These are phyloP conservation scores for Colletotrichum melonis DNA, from an alignment of 2,329 filamentous ascomycete genomes.

Conservation along the genomic window DNA sequence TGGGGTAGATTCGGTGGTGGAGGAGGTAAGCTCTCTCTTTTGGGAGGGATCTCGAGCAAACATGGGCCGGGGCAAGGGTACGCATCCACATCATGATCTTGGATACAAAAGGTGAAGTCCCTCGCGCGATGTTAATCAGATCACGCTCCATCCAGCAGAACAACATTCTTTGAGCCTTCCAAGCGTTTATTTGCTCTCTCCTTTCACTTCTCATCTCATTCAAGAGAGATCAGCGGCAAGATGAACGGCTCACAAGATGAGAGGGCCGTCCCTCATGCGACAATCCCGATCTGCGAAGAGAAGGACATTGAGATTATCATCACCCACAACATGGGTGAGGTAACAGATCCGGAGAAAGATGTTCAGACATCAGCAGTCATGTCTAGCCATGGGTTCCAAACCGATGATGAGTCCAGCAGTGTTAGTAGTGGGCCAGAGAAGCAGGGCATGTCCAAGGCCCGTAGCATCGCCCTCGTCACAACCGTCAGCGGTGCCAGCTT, in stretches of 20 bases:
- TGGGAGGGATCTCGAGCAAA: conserved; percentile 12
- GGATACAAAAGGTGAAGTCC: conserved; percentile 16
- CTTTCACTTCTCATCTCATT: not conserved
- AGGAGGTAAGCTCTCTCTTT: not conserved
- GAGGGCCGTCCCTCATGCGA: not conserved
- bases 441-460: conserved; percentile 59
- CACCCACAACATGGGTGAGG: conserved; percentile 11
- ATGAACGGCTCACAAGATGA: conserved; percentile 12
- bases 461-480: conserved; percentile 64
- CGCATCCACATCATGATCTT: not conserved
- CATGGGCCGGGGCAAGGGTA: conserved; percentile 8
- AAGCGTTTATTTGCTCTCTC: not conserved
- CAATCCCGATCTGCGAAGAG: conserved; percentile 3
- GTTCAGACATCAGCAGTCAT: not conserved
- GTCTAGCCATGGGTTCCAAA: not conserved
- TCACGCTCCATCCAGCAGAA: not conserved
- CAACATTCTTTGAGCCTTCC: not conserved
- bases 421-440: conserved; percentile 24
- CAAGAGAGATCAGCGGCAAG: not conserved
- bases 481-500: conserved; percentile 68
- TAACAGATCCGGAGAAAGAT: conserved; percentile 13
- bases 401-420: conserved; percentile 37
- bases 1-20: not conserved
- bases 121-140: not conserved
- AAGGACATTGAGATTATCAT: conserved; percentile 17